Percentiles rank a stretch among this genome's conserved stretches.
Conservation (phyloP, 371 early-diverging fungal genomes). For the Syncephalis fuscata region DNA sequence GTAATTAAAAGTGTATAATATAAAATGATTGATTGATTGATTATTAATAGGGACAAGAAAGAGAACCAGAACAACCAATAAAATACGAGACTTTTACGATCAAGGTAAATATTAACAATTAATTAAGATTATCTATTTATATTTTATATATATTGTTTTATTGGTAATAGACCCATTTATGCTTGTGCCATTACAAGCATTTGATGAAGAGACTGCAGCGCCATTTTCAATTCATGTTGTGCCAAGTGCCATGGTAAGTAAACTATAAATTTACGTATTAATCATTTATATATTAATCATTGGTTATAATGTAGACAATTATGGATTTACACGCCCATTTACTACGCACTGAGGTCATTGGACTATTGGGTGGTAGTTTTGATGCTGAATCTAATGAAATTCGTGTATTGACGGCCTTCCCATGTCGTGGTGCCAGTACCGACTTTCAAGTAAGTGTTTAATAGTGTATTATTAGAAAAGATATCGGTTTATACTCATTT, state of each 20-base stretch:
- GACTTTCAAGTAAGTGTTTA: slow-evolving; percentile 33
- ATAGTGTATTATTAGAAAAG: slow-evolving; percentile 3
- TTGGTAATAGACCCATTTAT: slow-evolving; percentile 44
- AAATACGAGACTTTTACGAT: background rate
- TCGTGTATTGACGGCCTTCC: slow-evolving; percentile 36
- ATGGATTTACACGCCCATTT: slow-evolving; percentile 83
- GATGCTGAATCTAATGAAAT: slow-evolving; percentile 19
- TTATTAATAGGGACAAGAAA: background rate
- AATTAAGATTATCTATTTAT: too few relatives aligned
- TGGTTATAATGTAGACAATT: slow-evolving; percentile 25
- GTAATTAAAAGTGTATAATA: background rate
- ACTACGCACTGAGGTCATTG: slow-evolving; percentile 72
- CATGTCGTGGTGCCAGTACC: slow-evolving; percentile 49
- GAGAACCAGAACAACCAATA: background rate
- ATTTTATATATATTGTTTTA: too few relatives aligned
- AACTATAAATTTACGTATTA: background rate
- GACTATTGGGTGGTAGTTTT: slow-evolving; percentile 60
- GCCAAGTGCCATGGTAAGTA: slow-evolving; percentile 38
- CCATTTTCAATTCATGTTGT: slow-evolving; percentile 41
- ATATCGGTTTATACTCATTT: slow-evolving; percentile 3
- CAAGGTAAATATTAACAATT: too few relatives aligned
- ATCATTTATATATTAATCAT: background rate
- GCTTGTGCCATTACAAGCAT: slow-evolving; percentile 35
- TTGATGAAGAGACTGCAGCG: slow-evolving; percentile 23
- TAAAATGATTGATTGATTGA: background rate